Evolutionary conservation across 192 early-diverging fungal species (phyloP).

Genomic region (Coemansia sp.): DNA sequence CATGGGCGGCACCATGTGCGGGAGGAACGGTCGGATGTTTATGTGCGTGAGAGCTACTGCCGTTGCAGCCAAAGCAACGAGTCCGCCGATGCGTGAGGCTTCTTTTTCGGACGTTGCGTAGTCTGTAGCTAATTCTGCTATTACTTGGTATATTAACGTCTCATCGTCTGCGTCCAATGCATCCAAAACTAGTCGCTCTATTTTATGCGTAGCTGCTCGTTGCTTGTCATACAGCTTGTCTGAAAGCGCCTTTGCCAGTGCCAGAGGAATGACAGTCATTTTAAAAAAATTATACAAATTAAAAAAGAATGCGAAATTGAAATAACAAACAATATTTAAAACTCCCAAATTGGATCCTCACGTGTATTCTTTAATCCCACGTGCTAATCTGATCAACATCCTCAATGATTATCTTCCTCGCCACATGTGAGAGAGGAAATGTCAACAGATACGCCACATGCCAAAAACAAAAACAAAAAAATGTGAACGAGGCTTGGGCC

Average conservation of each 20-base stretch:
- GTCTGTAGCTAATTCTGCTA: conserved; percentile 79
- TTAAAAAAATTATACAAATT: not conserved
- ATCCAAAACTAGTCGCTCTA: conserved; percentile 83
- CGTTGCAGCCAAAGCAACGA: conserved; percentile 88
- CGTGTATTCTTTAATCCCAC: not conserved
- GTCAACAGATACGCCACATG: not conserved
- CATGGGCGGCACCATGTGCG: conserved; percentile 89
- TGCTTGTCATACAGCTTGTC: conserved; percentile 96
- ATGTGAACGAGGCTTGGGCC: not conserved
- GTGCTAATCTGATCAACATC: not conserved
- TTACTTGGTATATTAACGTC: conserved; percentile 67
- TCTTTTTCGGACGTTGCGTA: conserved; percentile 87
- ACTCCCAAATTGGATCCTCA: too few species aligned
- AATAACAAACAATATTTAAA: not conserved
- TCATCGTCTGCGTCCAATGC: conserved; percentile 60
- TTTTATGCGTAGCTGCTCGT: conserved; percentile 86
- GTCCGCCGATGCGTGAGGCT: conserved; percentile 88
- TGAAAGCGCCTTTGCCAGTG: conserved; percentile 71
- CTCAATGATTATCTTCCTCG: too few species aligned
- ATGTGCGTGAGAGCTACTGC: conserved; percentile 87
- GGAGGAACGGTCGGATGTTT: conserved; percentile 66
- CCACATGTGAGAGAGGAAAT: not conserved
- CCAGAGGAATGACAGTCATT: conserved; percentile 36
- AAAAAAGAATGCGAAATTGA: too few species aligned
- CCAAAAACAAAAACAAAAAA: not conserved